These are phyloP conservation scores for Besnoitia besnoiti DNA, from an alignment of 169 alveolate genomes.

Conservation along the genomic window DNA sequence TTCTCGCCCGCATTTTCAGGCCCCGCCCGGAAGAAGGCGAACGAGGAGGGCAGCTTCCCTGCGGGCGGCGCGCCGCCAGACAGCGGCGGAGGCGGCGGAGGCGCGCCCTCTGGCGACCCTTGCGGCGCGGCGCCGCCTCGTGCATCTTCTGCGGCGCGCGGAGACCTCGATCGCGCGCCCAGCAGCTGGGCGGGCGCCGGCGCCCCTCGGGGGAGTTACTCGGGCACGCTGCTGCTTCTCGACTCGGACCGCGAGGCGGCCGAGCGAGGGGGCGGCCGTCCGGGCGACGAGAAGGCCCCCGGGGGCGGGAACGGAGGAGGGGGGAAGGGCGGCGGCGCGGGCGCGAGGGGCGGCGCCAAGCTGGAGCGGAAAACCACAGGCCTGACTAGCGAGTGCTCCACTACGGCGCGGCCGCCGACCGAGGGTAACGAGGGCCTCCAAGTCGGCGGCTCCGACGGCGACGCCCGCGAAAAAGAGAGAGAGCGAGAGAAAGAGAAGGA, in stretches of 20 bases:
- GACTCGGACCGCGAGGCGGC: too few species aligned
- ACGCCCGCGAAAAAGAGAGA: neutral
- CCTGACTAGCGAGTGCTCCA: slow-evolving; percentile 47
- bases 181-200: too few species aligned
- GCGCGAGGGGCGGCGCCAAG: neutral
- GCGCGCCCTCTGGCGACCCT: too few species aligned
- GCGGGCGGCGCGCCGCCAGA: too few species aligned
- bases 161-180: too few species aligned
- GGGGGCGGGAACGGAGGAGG: neutral
- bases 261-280: too few species aligned
- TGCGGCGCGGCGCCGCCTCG: too few species aligned
- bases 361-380: slow-evolving; percentile 56
- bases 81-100: too few species aligned
- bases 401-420: slow-evolving; percentile 55
- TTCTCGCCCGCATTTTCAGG: neutral
- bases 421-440: neutral
- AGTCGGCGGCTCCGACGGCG: neutral
- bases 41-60: slow-evolving; percentile 41
- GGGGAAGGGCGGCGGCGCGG: neutral
- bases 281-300: too few species aligned
- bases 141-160: too few species aligned
- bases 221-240: too few species aligned
- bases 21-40: slow-evolving; percentile 45
- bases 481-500: neutral
- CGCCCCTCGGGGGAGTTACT: too few species aligned